Conservation (phyloP, 1,139 yeast genomes). For the Geotrichum aggregatum region DNA sequence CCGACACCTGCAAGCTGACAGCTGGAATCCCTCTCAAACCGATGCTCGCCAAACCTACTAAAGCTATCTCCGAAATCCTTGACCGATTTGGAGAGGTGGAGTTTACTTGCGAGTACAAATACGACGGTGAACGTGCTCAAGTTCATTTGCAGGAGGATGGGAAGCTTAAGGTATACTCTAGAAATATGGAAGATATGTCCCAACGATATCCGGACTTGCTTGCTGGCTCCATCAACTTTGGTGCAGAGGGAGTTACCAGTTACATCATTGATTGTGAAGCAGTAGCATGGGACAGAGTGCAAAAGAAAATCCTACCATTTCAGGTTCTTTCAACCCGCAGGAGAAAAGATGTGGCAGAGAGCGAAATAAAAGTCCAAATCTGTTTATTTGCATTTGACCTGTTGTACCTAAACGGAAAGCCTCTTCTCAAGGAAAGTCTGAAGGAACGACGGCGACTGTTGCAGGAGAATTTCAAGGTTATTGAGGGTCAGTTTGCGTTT, state of each 20-base stretch:
- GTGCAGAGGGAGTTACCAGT: constrained; percentile 43
- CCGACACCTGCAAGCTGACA: constrained; percentile 65
- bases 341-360: constrained; percentile 83
- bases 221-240: constrained; percentile 60
- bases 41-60: constrained; percentile 97
- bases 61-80: constrained; percentile 80
- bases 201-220: constrained; percentile 89
- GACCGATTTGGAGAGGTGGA: constrained; percentile 81
- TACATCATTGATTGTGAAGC: constrained; percentile 94
- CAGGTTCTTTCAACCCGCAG: constrained; percentile 90
- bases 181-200: constrained; percentile 97
- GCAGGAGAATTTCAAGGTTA: constrained; percentile 52
- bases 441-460: constrained; percentile 64
- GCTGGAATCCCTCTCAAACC: constrained; percentile 97
- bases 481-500: constrained; percentile 75
- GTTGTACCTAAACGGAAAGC: constrained; percentile 64
- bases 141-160: constrained; percentile 74
- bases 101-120: constrained; percentile 93
- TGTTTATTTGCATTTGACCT: constrained; percentile 91
- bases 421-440: constrained; percentile 65
- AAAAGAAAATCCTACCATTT: constrained; percentile 78
- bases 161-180: constrained; percentile 68
- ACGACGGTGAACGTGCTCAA: constrained; percentile 98
- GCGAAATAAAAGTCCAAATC: constrained; percentile 82
- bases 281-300: constrained; percentile 91